A percentile compares a stretch with the other conserved stretches of the same genome.
These are phyloP conservation scores for Eremothecium gossypii DNA, from an alignment of 1,139 yeast genomes.

Conservation along the genomic window DNA sequence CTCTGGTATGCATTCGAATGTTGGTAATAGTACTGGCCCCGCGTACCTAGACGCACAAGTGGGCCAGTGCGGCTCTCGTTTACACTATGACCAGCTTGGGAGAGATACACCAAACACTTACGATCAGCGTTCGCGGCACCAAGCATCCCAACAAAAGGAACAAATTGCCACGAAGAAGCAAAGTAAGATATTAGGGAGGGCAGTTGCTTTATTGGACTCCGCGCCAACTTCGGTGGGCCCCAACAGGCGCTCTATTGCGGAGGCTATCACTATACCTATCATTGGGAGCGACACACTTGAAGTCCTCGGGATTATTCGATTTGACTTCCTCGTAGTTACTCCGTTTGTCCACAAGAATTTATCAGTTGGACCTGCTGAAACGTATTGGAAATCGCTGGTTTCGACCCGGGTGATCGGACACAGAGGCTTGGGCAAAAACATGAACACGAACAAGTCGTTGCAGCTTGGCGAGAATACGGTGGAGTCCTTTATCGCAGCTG, in stretches of 20 bases:
- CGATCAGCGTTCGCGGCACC: too few relatives aligned
- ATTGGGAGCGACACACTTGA: constrained; percentile 64
- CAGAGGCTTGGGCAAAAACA: constrained; percentile 89
- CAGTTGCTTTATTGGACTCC: constrained; percentile 63
- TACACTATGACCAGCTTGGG: neutral
- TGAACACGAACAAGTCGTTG: constrained; percentile 58
- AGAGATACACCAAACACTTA: neutral
- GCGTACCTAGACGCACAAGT: neutral
- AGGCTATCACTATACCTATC: constrained; percentile 66
- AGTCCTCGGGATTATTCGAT: constrained; percentile 65
- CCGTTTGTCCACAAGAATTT: constrained; percentile 69
- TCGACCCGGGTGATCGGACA: constrained; percentile 93
- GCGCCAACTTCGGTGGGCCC: constrained; percentile 64
- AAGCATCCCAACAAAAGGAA: neutral
- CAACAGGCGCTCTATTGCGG: constrained; percentile 58
- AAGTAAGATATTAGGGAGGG: constrained; percentile 66
- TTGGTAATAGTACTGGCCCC: neutral
- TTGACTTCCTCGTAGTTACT: constrained; percentile 63
- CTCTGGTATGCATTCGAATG: neutral
- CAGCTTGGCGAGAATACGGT: constrained; percentile 95
- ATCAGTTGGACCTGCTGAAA: constrained; percentile 52
- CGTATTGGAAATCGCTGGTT: constrained; percentile 87
- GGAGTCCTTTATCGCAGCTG: constrained; percentile 93
- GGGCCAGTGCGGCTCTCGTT: too few relatives aligned
- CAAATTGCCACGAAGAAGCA: constrained; percentile 7